Evolutionary conservation across 345 rosid genomes (phyloP).

Genomic region (Atalantia buxifolia): DNA sequence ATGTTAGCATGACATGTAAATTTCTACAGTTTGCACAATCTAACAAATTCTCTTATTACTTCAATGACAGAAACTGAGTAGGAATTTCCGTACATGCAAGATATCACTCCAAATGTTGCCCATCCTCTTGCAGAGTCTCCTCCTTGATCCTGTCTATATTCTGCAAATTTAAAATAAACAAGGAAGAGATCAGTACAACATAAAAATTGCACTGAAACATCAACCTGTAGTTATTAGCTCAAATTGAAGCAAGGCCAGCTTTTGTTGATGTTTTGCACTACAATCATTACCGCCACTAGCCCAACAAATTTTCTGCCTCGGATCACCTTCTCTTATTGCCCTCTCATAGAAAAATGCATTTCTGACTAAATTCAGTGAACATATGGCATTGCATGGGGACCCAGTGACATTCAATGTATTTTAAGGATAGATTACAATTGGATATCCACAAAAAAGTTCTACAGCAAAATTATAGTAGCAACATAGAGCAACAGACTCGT

Average conservation of each 20-base stretch:
- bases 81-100: slow-evolving; percentile 70
- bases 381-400: background rate
- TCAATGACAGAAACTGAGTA: background rate
- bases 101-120: slow-evolving; percentile 85
- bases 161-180: slow-evolving; percentile 41
- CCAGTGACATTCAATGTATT: background rate
- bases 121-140: slow-evolving; percentile 75
- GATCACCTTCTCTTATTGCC: background rate
- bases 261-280: background rate
- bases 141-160: slow-evolving; percentile 47
- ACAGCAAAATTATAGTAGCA: background rate
- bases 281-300: background rate
- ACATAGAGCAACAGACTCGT: background rate
- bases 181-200: background rate
- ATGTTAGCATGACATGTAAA: background rate
- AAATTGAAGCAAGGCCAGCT: background rate
- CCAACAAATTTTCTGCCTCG: background rate
- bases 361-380: background rate
- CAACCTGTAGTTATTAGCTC: slow-evolving; percentile 11
- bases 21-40: background rate
- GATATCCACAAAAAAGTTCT: background rate
- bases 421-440: slow-evolving; percentile 1
- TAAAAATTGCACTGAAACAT: background rate
- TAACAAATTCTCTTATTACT: background rate
- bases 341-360: background rate